Evolutionary conservation across 2,329 filamentous ascomycete species (phyloP), one percentile per base, ranked within the genome.

Genomic region (Pseudogymnoascus verrucosus): DNA sequence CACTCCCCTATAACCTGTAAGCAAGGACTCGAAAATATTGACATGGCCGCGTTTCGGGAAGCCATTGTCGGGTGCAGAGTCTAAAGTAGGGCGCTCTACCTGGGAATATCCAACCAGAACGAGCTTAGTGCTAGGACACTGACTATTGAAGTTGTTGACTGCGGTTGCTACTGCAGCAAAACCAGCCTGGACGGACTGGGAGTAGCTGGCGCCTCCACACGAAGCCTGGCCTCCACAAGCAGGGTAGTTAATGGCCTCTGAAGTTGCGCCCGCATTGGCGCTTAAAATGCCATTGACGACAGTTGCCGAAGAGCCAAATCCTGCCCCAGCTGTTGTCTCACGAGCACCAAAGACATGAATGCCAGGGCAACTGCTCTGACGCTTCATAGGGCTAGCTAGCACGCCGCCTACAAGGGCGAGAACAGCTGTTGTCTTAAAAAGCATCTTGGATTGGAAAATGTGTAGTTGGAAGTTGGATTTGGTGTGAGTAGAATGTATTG

Each of bases 61-160:
- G 6, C 14, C n/a, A 72, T 26, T 70, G 82, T 16, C 23, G n/a
- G 5, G 47, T 54, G 47, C 26, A 19, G 47, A 54, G 47, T 54
- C 14, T 1, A 16, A 19, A 54, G n/a, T 54, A 54, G 47, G 47
- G 47, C 81, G 47, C 8, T n/a, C 31, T 54, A 54, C 47, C 75
- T 86, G 84, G 1, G 82, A 86, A 73, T 87, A 88, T 3, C 85
- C 85, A 19, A 87, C 79, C 8, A 87, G 72, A 1, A 87, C 82
- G 26, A 88, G 77, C 71, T 85, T 76, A 4, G 83, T 82, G 64
- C 76, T 71, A 0, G 85, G 85, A 68, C 85, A 88, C 63, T 76
- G 74, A 23, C 77, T 72, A 69, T 86, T 81, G 71, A 83, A 85
- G 31, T 75, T 73, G 57, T 84, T 89, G 1, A 89, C 84, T 7